Percentiles rank a stretch among this genome's conserved stretches.
phyloP scores from a whole-genome alignment of 306 rosid genomes.

The Pachyrhizus erosus region DNA sequence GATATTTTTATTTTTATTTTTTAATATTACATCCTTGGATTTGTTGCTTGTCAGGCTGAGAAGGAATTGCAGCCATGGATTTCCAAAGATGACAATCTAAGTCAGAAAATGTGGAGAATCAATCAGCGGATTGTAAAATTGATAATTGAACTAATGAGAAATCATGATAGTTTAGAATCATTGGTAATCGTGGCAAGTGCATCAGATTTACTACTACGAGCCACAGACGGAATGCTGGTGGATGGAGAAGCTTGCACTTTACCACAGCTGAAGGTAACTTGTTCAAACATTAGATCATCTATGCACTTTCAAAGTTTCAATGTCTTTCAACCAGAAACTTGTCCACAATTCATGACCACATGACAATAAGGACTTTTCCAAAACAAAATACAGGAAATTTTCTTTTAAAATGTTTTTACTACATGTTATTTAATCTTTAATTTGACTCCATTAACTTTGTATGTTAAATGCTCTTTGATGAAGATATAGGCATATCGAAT shows the following conservation, averaged over 20 bases:
- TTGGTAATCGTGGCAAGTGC: conserved; percentile 84
- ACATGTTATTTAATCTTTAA: neutral
- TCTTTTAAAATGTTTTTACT: neutral
- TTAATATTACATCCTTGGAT: conserved; percentile 39
- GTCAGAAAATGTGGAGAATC: conserved; percentile 87
- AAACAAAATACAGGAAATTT: neutral
- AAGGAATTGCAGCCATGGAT: conserved; percentile 92
- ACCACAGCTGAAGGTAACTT: conserved; percentile 81
- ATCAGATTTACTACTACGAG: conserved; percentile 81
- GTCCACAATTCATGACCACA: neutral
- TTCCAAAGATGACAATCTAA: conserved; percentile 78
- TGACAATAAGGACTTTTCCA: neutral
- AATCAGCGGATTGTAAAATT: conserved; percentile 81
- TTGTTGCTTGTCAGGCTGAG: conserved; percentile 69
- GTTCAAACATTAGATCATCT: neutral
- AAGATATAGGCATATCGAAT: neutral
- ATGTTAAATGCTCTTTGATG: neutral
- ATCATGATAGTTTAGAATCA: conserved; percentile 75
- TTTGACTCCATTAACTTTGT: neutral
- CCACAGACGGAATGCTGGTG: conserved; percentile 89
- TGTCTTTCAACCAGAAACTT: neutral
- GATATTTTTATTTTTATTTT: neutral
- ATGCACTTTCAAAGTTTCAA: neutral
- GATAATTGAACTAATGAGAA: conserved; percentile 86
- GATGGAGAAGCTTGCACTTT: conserved; percentile 93